Base-by-base conservation (phyloP, 2,329 filamentous ascomycete genomes). In the Aspergillus pseudoterreus region DNA sequence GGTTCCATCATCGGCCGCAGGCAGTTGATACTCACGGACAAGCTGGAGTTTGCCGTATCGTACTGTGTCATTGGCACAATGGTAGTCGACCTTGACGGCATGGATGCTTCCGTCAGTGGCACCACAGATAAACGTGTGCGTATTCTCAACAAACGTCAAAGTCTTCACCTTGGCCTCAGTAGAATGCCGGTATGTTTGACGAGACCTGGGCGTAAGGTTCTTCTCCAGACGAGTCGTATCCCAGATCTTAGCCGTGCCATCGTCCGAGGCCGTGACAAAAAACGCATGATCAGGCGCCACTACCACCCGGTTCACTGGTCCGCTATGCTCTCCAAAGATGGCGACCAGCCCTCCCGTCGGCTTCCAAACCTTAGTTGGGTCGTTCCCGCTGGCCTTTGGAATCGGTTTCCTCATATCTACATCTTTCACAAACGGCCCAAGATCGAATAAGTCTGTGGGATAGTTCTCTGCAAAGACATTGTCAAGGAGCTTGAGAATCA, bases 181-280 rank as follows among this genome's bases (percentile, higher is more conserved):
- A 0, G 80, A 81, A 61, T 96, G 89, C 51, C 80, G 85, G 71
- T 96, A 87, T 0, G 89, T 95, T 65, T 95, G 89, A 19, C 92
- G 82, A 24, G 94, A 91, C 41, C 91, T 84, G 62, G 95, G 88
- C 0, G 89, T 87, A 45, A 97, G 84, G 66, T 96, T 97, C 42
- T 91, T 87, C 71, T 99, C 94, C 6, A 99, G 79, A 21, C 94
- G 82, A 22, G 85, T 85, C 22, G 90, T 87, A 71, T 99, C 94
- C 94, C 94, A 99, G 4, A 99, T 81, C 65, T 90, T 95, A 51
- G 96, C 89, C 6, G 82, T 84, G 2, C 94, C 90, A 70, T 99
- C 94, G 63, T 96, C 90, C 9, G 92, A 92, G 6, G 86, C 92
- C 1, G 94, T 97, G 51, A 96, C 81, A 70, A 99, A 99, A 73